These are phyloP conservation scores for Kalmusia sp. DNA, from an alignment of 2,329 filamentous ascomycete genomes.

Conservation along the genomic window DNA sequence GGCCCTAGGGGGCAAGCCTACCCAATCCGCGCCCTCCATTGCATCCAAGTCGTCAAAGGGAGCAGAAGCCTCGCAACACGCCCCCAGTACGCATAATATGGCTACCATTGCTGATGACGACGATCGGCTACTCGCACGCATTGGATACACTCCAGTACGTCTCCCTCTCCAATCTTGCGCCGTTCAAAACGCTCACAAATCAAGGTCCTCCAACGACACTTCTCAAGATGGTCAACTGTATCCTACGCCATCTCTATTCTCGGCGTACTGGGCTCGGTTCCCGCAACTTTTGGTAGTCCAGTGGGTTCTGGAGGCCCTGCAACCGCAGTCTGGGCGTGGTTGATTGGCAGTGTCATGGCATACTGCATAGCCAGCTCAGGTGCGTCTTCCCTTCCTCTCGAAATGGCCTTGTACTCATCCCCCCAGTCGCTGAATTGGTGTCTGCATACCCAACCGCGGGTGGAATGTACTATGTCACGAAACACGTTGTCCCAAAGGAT, in stretches of 20 bases:
- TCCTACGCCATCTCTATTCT: slow-evolving; percentile 72
- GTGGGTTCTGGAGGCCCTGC: slow-evolving; percentile 67
- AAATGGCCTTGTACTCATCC: slow-evolving; percentile 4
- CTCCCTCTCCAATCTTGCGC: neutral
- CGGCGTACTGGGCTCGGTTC: slow-evolving; percentile 70
- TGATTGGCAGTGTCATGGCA: slow-evolving; percentile 69
- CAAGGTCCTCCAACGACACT: slow-evolving; percentile 67
- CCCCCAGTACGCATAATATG: slow-evolving; percentile 42
- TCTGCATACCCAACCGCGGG: slow-evolving; percentile 72
- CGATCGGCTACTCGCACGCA: slow-evolving; percentile 65
- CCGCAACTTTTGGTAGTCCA: slow-evolving; percentile 67
- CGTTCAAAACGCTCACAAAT: slow-evolving; percentile 25
- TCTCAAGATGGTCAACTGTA: slow-evolving; percentile 71
- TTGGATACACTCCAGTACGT: slow-evolving; percentile 68
- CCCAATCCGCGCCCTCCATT: slow-evolving; percentile 26
- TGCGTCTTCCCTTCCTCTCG: slow-evolving; percentile 24
- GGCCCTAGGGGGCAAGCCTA: slow-evolving; percentile 16
- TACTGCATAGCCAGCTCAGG: slow-evolving; percentile 69
- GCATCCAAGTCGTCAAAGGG: slow-evolving; percentile 33
- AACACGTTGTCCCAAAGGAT: slow-evolving; percentile 67
- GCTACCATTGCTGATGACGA: slow-evolving; percentile 65
- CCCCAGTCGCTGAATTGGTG: slow-evolving; percentile 67
- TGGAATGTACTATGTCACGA: slow-evolving; percentile 73
- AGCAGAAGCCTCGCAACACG: slow-evolving; percentile 24
- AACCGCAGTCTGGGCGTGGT: slow-evolving; percentile 71